Conservation (phyloP, 257 asterid species). For the Nicotiana tabacum region DNA sequence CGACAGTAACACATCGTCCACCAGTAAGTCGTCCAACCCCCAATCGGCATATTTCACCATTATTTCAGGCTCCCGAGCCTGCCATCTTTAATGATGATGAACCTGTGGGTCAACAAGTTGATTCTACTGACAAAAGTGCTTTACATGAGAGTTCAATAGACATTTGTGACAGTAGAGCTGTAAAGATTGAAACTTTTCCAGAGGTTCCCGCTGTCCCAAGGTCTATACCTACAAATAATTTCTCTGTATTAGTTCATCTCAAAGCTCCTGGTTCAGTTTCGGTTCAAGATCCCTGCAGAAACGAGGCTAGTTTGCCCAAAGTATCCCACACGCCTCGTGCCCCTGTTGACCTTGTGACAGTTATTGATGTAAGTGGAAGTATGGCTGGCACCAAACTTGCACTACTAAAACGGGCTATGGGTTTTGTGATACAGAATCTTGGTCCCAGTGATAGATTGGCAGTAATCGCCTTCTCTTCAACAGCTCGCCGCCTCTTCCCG, state of each 20-base stretch:
- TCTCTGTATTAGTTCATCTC: slow-evolving; percentile 65
- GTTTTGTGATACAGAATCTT: slow-evolving; percentile 90
- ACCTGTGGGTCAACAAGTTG: slow-evolving; percentile 48
- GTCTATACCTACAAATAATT: slow-evolving; percentile 33
- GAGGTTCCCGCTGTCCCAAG: slow-evolving; percentile 62
- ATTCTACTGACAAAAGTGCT: slow-evolving; percentile 24
- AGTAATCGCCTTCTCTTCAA: slow-evolving; percentile 93
- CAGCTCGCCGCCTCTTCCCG: slow-evolving; percentile 92
- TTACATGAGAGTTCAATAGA: slow-evolving; percentile 19
- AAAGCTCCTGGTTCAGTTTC: slow-evolving; percentile 79
- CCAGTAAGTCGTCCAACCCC: slow-evolving; percentile 64
- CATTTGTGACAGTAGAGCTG: slow-evolving; percentile 31
- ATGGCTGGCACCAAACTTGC: slow-evolving; percentile 99
- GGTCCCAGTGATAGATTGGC: slow-evolving; percentile 88
- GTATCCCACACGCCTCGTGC: slow-evolving; percentile 64
- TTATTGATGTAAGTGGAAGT: slow-evolving; percentile 96
- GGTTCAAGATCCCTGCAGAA: slow-evolving; percentile 26
- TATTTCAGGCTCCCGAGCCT: slow-evolving; percentile 67
- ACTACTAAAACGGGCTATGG: slow-evolving; percentile 92
- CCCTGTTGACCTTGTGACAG: slow-evolving; percentile 94
- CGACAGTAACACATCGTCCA: slow-evolving; percentile 53
- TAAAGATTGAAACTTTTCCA: slow-evolving; percentile 54
- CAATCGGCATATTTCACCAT: slow-evolving; percentile 33
- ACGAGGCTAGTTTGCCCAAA: slow-evolving; percentile 24
- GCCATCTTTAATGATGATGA: slow-evolving; percentile 82